Conservation (phyloP, 1,139 yeast species). For the Debaryomyces sp. region DNA sequence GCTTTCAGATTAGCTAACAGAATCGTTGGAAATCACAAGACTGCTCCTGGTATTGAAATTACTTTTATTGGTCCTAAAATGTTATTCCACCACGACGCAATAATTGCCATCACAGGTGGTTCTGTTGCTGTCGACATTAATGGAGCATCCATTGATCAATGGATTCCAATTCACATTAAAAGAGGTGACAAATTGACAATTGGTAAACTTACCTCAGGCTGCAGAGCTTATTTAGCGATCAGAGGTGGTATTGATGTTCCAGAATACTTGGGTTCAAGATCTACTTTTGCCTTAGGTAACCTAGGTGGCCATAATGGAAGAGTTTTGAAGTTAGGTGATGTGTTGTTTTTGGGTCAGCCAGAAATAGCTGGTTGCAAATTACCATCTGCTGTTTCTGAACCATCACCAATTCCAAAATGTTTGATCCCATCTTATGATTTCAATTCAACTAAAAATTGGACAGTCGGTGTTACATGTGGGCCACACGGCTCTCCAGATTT, state of each 20-base stretch:
- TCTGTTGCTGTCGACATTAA: conserved; percentile 66
- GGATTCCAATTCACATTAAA: conserved; percentile 69
- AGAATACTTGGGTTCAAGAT: conserved; percentile 92
- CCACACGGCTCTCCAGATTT: conserved; percentile 98
- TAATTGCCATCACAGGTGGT: conserved; percentile 91
- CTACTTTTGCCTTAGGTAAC: conserved; percentile 93
- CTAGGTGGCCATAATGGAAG: conserved; percentile 96
- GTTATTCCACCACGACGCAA: conserved; percentile 76
- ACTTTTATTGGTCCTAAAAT: conserved; percentile 87
- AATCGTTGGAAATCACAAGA: conserved; percentile 80
- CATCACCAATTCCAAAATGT: conserved; percentile 55
- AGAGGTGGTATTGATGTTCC: conserved; percentile 95
- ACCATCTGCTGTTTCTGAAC: conserved; percentile 71
- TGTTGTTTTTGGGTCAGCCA: conserved; percentile 81
- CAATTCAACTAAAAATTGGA: conserved; percentile 61
- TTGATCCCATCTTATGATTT: conserved; percentile 56
- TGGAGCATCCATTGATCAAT: conserved; percentile 52
- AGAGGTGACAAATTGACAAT: conserved; percentile 78
- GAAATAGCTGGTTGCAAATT: conserved; percentile 65
- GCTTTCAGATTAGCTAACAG: conserved; percentile 88
- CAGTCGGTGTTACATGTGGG: conserved; percentile 91
- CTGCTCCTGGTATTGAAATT: conserved; percentile 87
- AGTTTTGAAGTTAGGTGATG: conserved; percentile 89
- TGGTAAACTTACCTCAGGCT: conserved; percentile 80
- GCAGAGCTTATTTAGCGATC: conserved; percentile 86